Percentiles rank a stretch among this genome's conserved stretches.
Conservation (phyloP, 306 rosid genomes). For the Glycine latifolia region DNA sequence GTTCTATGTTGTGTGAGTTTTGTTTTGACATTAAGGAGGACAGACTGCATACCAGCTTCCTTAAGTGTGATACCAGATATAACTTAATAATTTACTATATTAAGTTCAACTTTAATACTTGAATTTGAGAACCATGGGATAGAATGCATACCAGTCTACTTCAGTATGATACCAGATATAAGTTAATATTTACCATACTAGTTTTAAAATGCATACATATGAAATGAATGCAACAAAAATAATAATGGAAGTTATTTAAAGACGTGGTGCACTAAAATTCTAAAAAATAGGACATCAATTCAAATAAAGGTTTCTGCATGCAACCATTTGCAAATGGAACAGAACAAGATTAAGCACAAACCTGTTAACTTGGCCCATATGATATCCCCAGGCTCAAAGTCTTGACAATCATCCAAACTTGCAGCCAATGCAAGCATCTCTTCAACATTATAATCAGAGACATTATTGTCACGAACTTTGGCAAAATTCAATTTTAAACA, state of each 20-base stretch:
- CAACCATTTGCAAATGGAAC: conserved; percentile 33
- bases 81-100: not conserved
- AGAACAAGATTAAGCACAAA: conserved; percentile 51
- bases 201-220: not conserved
- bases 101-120: not conserved
- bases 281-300: conserved; percentile 14
- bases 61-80: not conserved
- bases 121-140: conserved; percentile 2
- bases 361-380: conserved; percentile 99
- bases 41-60: not conserved
- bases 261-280: not conserved
- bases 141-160: conserved; percentile 1
- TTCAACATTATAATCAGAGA: conserved; percentile 72
- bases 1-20: not conserved
- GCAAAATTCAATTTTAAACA: conserved; percentile 68
- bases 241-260: conserved; percentile 32
- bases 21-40: conserved; percentile 1
- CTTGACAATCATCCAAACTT: conserved; percentile 85
- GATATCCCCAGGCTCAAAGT: conserved; percentile 89
- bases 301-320: conserved; percentile 22
- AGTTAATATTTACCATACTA: conserved; percentile 28
- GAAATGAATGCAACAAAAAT: conserved; percentile 18
- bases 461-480: conserved; percentile 64
- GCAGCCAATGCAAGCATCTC: conserved; percentile 98
- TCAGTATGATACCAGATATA: conserved; percentile 31